Evolutionary conservation across 768 basidiomycete species (phyloP), one percentile per base, ranked within the genome.

Genomic region (Termitomyces sp.): DNA sequence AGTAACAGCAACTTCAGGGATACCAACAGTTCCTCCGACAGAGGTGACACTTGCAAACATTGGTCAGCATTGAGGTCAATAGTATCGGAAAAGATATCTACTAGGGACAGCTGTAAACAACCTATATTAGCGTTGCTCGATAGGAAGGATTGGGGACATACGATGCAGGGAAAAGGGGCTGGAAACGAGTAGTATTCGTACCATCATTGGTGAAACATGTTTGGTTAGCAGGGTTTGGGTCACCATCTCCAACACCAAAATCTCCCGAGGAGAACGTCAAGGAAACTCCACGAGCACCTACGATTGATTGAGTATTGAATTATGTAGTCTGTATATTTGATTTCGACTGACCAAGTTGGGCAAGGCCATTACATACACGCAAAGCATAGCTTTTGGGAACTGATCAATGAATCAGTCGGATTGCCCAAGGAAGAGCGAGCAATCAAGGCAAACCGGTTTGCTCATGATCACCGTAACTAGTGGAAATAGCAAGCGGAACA

Each of bases 391-490:
- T 72, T 50, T 66, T 55, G 14, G 88, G 85, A 21, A 89, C 84
- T 83, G 40, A 39, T 45, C 34, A 60, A 23, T 50, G 17, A 32
- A 1, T 43, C 9, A 52, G 27, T 16, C 16, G 11, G 16, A 21
- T 12, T 17, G 30, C 23, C 28, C 16, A 30, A 40, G 23, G 25
- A 34, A 9, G 32, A n/a, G n/a, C n/a, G 19, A 39, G 39, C 19
- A 19, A 37, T 28, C 23, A 46, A 16, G 19, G 51, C 66, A 30
- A 43, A 83, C 84, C 82, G 12, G 84, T 83, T 64, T 86, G 85
- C 52, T 89, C 88, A 53, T 82, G 77, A 46, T 89, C 87, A 5
- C 77, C 83, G 63, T 89, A 89, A 62, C 83, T 85, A 0, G 83
- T 88, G 1, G 85, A 84, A 27, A 89, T 85, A 3, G 79, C 77